A percentile compares a stretch with the other conserved stretches of the same genome.
These are phyloP conservation scores for Trichosanthes cucumerina DNA, from an alignment of 306 rosid genomes.

Conservation along the genomic window DNA sequence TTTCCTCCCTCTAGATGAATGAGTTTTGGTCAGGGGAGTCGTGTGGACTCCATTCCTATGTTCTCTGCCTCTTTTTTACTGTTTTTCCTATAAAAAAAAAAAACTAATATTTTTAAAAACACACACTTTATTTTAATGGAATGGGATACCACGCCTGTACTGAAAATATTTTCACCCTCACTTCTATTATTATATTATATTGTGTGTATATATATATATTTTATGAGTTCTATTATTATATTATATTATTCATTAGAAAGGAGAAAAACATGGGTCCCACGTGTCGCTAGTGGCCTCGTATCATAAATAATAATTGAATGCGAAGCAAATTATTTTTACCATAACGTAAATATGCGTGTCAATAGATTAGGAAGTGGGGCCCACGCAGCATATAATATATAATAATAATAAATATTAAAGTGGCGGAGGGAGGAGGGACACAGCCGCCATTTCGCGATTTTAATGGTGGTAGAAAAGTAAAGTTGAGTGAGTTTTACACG, in stretches of 20 bases:
- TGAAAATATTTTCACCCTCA: not conserved
- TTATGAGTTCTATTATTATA: not conserved
- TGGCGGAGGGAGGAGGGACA: not conserved
- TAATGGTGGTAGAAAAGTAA: not conserved
- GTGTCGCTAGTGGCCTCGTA: too few relatives aligned
- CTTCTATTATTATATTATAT: not conserved
- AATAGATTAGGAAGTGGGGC: not conserved
- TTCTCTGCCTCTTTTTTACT: too few relatives aligned
- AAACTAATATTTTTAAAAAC: too few relatives aligned
- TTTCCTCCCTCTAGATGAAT: too few relatives aligned
- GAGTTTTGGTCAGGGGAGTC: too few relatives aligned
- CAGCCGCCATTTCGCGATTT: not conserved
- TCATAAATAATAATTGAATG: not conserved
- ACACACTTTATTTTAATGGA: not conserved
- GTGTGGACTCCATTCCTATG: too few relatives aligned
- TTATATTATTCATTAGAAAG: not conserved
- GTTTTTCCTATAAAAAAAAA: too few relatives aligned
- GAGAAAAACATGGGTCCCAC: not conserved
- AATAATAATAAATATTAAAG: too few relatives aligned
- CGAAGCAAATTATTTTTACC: not conserved
- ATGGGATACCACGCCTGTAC: not conserved
- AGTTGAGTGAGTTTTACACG: not conserved
- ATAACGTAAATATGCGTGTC: not conserved
- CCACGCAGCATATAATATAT: not conserved
- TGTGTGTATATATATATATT: too few relatives aligned